Evolutionary conservation across 2,329 filamentous ascomycete genomes (phyloP).

Genomic region (Didymellaceae sp.): DNA sequence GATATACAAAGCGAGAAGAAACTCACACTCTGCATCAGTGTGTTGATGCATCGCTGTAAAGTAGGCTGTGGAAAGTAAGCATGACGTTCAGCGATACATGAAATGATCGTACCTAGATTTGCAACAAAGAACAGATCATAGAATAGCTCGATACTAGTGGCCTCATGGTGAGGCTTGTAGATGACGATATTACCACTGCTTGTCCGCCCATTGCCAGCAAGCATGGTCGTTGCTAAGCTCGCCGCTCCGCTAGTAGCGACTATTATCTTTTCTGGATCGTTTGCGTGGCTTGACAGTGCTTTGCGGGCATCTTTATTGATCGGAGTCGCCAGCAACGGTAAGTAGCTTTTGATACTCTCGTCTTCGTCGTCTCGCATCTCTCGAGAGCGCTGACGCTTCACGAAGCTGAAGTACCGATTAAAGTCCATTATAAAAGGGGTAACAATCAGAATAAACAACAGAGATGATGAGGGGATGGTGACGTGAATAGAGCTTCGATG

Average conservation of each 20-base stretch:
- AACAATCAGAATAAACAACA: background rate
- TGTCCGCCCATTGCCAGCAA: conserved; percentile 24
- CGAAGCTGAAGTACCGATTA: conserved; percentile 25
- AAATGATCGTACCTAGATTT: conserved; percentile 55
- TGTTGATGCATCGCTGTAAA: conserved; percentile 65
- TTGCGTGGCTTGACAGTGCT: conserved; percentile 10
- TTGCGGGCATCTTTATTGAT: conserved; percentile 31
- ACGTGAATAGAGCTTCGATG: too few relatives aligned
- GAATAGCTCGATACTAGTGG: conserved; percentile 63
- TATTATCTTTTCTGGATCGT: conserved; percentile 24
- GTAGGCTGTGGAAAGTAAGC: conserved; percentile 51
- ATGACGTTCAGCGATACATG: background rate
- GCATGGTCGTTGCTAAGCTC: conserved; percentile 17
- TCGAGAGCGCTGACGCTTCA: conserved; percentile 6
- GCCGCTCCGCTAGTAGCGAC: conserved; percentile 10
- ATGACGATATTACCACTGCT: conserved; percentile 32
- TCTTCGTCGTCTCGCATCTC: background rate
- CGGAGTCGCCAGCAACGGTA: conserved; percentile 27
- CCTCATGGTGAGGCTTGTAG: conserved; percentile 50
- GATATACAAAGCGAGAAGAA: background rate
- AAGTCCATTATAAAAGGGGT: conserved; percentile 23
- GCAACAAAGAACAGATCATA: conserved; percentile 69
- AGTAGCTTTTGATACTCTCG: conserved; percentile 15
- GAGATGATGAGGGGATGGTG: background rate
- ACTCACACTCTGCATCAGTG: conserved; percentile 52